Evolutionary conservation across 495 filamentous ascomycete species (phyloP), one percentile per base, ranked within the genome.

Genomic region (Xylaria sp.): DNA sequence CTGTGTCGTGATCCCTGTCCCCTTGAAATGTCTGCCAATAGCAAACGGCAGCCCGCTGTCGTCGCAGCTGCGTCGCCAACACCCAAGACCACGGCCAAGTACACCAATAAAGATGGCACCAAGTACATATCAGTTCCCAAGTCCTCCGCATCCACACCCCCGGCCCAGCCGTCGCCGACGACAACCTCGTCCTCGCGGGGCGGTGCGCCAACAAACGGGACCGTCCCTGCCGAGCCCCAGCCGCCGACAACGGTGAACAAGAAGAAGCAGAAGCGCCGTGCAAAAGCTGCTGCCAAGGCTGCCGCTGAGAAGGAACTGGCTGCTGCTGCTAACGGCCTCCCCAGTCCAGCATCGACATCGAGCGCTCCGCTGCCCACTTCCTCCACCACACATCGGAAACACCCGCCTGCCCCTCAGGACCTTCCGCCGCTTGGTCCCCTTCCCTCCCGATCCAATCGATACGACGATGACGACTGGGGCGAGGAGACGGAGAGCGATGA

Each of bases 201-300:
- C 31, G 77, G 77, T 72, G 77, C 73, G 33, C 73, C 78, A 31
- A 79, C 71, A 24, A 67, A 66, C 31, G 69, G 74, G 57, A 70
- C 78, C 17, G 71, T 73, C 43, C 43, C 77, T 65, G 40, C 69
- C 35, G 73, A 79, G 14, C 61, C 52, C 7, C 66, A 75, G 21
- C 73, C 78, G 61, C 80, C 78, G 65, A 79, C 85, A 61, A 73
- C 80, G 5, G 92, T 95, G 52, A 97, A 97, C 81, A 89, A 92
- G 77, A 97, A 97, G 83, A 97, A 97, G 81, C 92, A 95, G 79
- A 97, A 97, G 81, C 88, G 92, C 40, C 89, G 92, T 72, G 85
- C 90, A 69, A 95, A 95, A 80, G 92, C 92, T 59, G 92, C 92
- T 50, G 88, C 91, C 21, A 87, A 90, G 69, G 91, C 89, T 43